Evolutionary conservation across 371 early-diverging fungal genomes (phyloP), one percentile per base, ranked within the genome.

Genomic region (Mortierella polycephala): DNA sequence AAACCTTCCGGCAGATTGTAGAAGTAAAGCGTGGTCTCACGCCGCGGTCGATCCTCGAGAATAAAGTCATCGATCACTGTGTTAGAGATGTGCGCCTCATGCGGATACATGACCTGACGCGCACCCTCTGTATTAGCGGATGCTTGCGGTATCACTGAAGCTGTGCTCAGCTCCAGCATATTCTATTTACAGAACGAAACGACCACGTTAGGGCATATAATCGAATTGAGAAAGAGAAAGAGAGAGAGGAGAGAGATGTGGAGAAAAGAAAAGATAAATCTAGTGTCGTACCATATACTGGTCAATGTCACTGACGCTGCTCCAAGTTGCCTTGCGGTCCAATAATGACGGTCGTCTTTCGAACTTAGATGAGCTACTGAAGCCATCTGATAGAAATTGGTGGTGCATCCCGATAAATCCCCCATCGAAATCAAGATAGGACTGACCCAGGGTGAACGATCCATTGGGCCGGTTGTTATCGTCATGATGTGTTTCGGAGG

Each of bases 1-100:
- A 65, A 21, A 3, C 68, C 69, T 5, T 68, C 68, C 9, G 77
- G 54, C 14, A 77, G 54, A 46, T 77, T 52, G 7, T 64, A 52
- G 37, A 77, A 77, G 18, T 60, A 61, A 30, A 71, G 53, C 6
- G 64, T 56, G 5, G 71, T 63, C n/a, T 67, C 64, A 16, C 60
- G 69, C 9, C 62, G 60, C 12, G 66, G 70, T 20, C 59, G 59
- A 18, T 69, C 70, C 49, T 75, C 75, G n/a, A 65, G 61, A 45
- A 75, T 56, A 59, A 70, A 69, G 56, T 75, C 75, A 13, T 67
- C 68, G 18, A 74, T 53, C 16, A 53, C 54, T 18, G 74, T 74
- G 37, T 63, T 74, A 11, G 74, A 60, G 42, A 74, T 60, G 44
- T 63, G 68, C n/a, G 68, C 67, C 1, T 53, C 68, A 16, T 30